These are phyloP conservation scores for Paragyromitra xinjiangensis DNA, from an alignment of 495 filamentous ascomycete genomes.

Conservation along the genomic window DNA sequence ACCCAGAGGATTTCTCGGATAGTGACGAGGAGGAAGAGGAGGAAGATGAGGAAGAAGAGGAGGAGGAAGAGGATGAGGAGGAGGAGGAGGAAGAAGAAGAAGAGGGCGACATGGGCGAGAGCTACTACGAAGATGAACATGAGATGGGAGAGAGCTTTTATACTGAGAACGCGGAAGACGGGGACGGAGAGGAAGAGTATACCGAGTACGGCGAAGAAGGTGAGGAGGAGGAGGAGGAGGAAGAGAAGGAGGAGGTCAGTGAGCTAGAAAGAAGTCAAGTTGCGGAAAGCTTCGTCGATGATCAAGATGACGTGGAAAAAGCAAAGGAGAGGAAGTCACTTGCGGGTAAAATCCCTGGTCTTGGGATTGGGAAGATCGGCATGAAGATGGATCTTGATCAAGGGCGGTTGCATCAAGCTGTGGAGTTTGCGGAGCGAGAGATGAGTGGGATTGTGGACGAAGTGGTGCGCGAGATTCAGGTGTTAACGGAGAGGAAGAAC, in stretches of 20 bases:
- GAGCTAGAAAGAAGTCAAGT: constrained; percentile 54
- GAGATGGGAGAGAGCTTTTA: constrained; percentile 60
- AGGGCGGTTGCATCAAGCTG: constrained; percentile 31
- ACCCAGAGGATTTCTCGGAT: constrained; percentile 79
- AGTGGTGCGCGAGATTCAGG: constrained; percentile 42
- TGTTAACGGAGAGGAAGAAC: constrained; percentile 42
- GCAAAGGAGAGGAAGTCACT: constrained; percentile 25
- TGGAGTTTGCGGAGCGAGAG: constrained; percentile 49
- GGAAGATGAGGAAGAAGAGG: constrained; percentile 62
- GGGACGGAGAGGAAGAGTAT: constrained; percentile 59
- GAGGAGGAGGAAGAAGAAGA: constrained; percentile 61
- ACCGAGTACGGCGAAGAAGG: constrained; percentile 59
- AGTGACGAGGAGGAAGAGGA: constrained; percentile 72
- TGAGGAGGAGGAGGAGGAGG: constrained; percentile 46
- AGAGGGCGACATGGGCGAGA: constrained; percentile 55
- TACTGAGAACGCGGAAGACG: constrained; percentile 61
- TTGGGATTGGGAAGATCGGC: constrained; percentile 12
- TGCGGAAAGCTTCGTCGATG: constrained; percentile 43
- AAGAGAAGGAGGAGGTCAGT: constrained; percentile 9
- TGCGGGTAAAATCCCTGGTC: constrained; percentile 14
- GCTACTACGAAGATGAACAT: constrained; percentile 57
- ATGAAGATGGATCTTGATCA: constrained; percentile 51
- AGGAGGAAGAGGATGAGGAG: constrained; percentile 61
- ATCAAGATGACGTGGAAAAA: constrained; percentile 33
- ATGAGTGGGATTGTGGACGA: constrained; percentile 39